These are phyloP conservation scores for Lactifluus rugatus DNA, from an alignment of 768 basidiomycete genomes.

Conservation along the genomic window DNA sequence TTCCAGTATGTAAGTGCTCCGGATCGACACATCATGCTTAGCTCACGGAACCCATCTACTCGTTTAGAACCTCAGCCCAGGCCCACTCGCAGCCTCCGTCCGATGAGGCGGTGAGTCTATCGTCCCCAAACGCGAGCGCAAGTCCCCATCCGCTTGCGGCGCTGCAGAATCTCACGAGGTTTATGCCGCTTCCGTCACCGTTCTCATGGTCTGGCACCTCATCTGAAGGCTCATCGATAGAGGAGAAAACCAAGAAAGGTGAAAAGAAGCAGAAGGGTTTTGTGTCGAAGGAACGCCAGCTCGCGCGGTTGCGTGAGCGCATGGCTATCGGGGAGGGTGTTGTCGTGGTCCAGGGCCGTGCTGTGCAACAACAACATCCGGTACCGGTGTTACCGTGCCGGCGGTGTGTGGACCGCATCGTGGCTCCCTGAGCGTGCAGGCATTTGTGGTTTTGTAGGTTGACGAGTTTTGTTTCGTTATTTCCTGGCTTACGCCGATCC, in stretches of 20 bases:
- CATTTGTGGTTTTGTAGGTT: slow-evolving; percentile 8
- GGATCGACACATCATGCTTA: neutral
- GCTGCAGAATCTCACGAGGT: slow-evolving; percentile 50
- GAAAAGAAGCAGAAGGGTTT: slow-evolving; percentile 25
- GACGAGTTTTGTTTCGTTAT: neutral
- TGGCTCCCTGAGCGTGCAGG: slow-evolving; percentile 4
- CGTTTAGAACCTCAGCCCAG: neutral
- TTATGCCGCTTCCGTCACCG: slow-evolving; percentile 41
- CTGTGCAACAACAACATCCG: neutral
- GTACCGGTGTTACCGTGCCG: neutral
- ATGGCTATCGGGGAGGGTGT: slow-evolving; percentile 36
- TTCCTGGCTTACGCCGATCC: neutral
- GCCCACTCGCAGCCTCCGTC: slow-evolving; percentile 18
- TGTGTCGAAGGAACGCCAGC: slow-evolving; percentile 56
- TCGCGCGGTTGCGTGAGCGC: slow-evolving; percentile 50
- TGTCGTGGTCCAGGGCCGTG: neutral
- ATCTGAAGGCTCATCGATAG: neutral
- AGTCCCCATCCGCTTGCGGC: slow-evolving; percentile 26
- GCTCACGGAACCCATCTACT: neutral
- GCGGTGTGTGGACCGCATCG: slow-evolving; percentile 13
- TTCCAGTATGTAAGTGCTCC: slow-evolving; percentile 30
- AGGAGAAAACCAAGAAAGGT: slow-evolving; percentile 18
- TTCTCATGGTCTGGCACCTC: slow-evolving; percentile 29
- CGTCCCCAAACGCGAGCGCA: neutral
- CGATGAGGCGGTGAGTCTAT: slow-evolving; percentile 23